Conservation (phyloP, 352 stramenopile species). For the Pythium brachiatum region DNA sequence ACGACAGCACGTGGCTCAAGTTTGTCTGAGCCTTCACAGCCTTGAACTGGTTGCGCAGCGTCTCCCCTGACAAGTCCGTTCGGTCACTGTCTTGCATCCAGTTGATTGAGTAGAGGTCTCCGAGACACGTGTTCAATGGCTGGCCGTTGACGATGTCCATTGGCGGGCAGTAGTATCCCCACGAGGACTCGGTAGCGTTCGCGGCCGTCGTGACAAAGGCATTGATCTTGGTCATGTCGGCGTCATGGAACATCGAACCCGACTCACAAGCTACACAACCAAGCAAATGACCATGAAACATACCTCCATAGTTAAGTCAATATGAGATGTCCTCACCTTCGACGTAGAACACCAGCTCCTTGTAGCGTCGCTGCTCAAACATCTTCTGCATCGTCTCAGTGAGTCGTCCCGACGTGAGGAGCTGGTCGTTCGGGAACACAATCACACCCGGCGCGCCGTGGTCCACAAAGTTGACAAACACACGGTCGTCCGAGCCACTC, state of each 20-base stretch:
- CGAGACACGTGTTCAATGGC: slow-evolving; percentile 76
- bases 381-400: slow-evolving; percentile 73
- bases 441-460: slow-evolving; percentile 86
- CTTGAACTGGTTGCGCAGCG: slow-evolving; percentile 73
- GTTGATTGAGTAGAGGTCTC: slow-evolving; percentile 89
- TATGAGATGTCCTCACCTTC: slow-evolving; percentile 29
- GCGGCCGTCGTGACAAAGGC: slow-evolving; percentile 89
- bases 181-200: slow-evolving; percentile 86
- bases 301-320: neutral
- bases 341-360: slow-evolving; percentile 91
- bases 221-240: slow-evolving; percentile 78
- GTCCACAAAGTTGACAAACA: slow-evolving; percentile 93
- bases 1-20: slow-evolving; percentile 82
- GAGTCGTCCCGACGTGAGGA: slow-evolving; percentile 68
- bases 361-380: slow-evolving; percentile 84
- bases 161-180: slow-evolving; percentile 87
- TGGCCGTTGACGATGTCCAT: slow-evolving; percentile 71
- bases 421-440: slow-evolving; percentile 74
- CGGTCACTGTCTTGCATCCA: slow-evolving; percentile 91
- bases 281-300: neutral
- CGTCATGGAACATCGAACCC: slow-evolving; percentile 87
- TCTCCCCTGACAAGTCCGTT: slow-evolving; percentile 74
- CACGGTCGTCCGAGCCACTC: slow-evolving; percentile 80
- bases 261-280: slow-evolving; percentile 76
- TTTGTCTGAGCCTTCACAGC: slow-evolving; percentile 70